Percentiles rank a stretch among this genome's conserved stretches.
These are phyloP conservation scores for Sporothrix phasma DNA, from an alignment of 2,329 filamentous ascomycete genomes.

Conservation along the genomic window DNA sequence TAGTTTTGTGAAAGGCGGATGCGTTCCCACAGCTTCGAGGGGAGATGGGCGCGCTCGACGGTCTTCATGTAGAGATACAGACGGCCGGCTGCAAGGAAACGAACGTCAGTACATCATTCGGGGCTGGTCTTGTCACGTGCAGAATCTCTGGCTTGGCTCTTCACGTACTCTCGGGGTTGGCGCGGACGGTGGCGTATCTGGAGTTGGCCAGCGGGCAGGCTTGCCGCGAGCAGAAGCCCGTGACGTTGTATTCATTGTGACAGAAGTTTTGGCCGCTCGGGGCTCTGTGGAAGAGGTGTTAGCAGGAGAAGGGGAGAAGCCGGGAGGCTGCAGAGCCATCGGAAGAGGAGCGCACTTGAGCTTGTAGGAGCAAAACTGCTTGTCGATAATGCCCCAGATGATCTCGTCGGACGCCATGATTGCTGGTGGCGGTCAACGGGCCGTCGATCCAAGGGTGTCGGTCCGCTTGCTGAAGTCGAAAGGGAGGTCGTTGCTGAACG, in stretches of 20 bases:
- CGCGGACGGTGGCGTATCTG: conserved; percentile 83
- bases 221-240: conserved; percentile 48
- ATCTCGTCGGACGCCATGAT: conserved; percentile 91
- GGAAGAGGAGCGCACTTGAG: conserved; percentile 53
- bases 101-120: not conserved
- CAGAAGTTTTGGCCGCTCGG: conserved; percentile 89
- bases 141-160: not conserved
- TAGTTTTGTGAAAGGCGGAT: conserved; percentile 89
- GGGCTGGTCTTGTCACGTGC: not conserved
- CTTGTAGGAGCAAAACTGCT: conserved; percentile 91
- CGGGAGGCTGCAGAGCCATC: not conserved
- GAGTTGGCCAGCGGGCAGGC: conserved; percentile 86
- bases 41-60: conserved; percentile 77
- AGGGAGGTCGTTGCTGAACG: not conserved
- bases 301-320: not conserved
- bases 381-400: conserved; percentile 93
- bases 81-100: conserved; percentile 30
- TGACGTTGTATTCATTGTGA: conserved; percentile 71
- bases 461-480: not conserved
- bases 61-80: conserved; percentile 98
- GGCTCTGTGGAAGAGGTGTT: conserved; percentile 21
- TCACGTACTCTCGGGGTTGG: conserved; percentile 47
- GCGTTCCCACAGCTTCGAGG: conserved; percentile 87
- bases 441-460: not conserved
- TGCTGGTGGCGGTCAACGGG: not conserved